phyloP scores from a whole-genome alignment of 768 basidiomycete genomes.

The Suillus subluteus region DNA sequence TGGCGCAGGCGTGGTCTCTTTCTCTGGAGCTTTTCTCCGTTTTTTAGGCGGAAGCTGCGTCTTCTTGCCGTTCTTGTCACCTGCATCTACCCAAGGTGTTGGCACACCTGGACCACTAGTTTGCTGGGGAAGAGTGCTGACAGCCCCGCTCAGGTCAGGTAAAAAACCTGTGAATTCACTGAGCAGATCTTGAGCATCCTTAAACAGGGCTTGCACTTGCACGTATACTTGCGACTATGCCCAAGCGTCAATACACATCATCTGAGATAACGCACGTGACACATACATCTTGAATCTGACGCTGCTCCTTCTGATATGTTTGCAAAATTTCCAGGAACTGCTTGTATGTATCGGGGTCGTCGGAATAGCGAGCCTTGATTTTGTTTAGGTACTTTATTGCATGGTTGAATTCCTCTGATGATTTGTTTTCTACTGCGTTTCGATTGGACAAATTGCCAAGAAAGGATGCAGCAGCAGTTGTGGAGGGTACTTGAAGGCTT shows the following conservation, averaged over 20 bases:
- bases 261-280: conserved; percentile 11
- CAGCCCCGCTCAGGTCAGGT: conserved; percentile 49
- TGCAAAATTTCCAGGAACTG: conserved; percentile 89
- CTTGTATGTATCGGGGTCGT: conserved; percentile 92
- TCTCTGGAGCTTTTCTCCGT: conserved; percentile 66
- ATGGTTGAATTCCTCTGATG: conserved; percentile 80
- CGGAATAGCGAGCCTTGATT: conserved; percentile 90
- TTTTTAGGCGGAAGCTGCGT: conserved; percentile 49
- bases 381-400: conserved; percentile 98
- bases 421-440: conserved; percentile 53
- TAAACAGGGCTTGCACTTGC: conserved; percentile 81
- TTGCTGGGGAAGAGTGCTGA: conserved; percentile 56
- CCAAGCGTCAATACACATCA: conserved; percentile 15
- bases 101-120: conserved; percentile 38
- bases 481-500: conserved; percentile 48
- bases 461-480: conserved; percentile 65
- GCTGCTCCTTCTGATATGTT: conserved; percentile 85
- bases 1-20: conserved; percentile 67
- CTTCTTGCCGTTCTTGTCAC: conserved; percentile 49
- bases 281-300: conserved; percentile 71
- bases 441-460: conserved; percentile 61
- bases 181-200: conserved; percentile 78
- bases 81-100: conserved; percentile 45
- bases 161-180: conserved; percentile 84
- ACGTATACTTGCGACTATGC: conserved; percentile 72